Conservation (phyloP, 805 yeast species). For the Monosporozyma unispora region DNA sequence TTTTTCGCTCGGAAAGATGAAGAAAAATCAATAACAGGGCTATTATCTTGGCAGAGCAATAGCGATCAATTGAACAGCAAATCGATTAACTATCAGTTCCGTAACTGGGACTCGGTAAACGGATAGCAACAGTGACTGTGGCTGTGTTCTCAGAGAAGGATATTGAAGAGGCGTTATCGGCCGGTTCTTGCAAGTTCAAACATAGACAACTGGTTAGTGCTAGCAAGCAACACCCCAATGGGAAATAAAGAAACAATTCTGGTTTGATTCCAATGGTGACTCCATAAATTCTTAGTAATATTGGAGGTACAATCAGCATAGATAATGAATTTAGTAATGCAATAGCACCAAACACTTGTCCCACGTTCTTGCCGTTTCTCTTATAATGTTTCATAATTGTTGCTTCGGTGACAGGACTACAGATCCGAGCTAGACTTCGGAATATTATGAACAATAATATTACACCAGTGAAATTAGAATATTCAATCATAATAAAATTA, state of each 20-base stretch:
- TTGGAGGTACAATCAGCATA: constrained; percentile 41
- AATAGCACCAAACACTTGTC: constrained; percentile 66
- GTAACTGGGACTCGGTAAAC: no score
- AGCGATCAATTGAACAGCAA: no score
- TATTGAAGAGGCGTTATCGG: not conserved
- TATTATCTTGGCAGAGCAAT: no score
- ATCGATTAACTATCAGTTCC: no score
- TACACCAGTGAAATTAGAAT: constrained; percentile 11
- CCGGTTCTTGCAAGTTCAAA: not conserved
- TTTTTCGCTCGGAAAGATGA: not conserved
- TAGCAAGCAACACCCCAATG: constrained; percentile 9
- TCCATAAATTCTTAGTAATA: constrained; percentile 41
- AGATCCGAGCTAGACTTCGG: constrained; percentile 40
- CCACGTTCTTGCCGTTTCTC: constrained; percentile 45
- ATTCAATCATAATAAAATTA: constrained; percentile 29
- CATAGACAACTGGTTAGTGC: not conserved
- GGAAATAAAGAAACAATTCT: constrained; percentile 29
- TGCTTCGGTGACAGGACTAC: constrained; percentile 51
- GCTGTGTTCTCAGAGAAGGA: no score
- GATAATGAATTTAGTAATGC: constrained; percentile 48
- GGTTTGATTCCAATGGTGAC: constrained; percentile 35
- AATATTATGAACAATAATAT: constrained; percentile 30
- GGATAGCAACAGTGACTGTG: no score
- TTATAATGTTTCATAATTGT: constrained; percentile 53
- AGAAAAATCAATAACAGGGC: no score